These are phyloP conservation scores for Proliferodiscus dingleyae DNA, from an alignment of 2,329 filamentous ascomycete genomes.

Conservation along the genomic window DNA sequence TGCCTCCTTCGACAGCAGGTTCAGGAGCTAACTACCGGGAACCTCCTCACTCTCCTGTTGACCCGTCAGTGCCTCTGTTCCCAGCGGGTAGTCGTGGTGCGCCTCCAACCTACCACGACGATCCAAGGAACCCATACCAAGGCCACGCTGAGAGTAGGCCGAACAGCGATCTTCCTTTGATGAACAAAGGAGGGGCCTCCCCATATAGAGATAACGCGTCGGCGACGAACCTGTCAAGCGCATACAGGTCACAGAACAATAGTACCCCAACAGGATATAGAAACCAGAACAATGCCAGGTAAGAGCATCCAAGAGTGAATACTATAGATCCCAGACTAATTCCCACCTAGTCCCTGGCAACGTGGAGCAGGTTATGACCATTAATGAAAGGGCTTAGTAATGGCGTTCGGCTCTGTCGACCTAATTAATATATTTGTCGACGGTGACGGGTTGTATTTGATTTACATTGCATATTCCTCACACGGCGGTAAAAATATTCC, in stretches of 20 bases:
- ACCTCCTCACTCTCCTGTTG: constrained; percentile 42
- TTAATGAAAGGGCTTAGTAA: constrained; percentile 32
- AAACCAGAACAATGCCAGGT: constrained; percentile 43
- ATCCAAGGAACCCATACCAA: constrained; percentile 20
- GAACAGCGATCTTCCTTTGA: constrained; percentile 19
- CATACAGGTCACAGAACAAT: constrained; percentile 37
- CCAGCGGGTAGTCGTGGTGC: constrained; percentile 35
- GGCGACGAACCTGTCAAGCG: constrained; percentile 30
- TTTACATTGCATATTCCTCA: constrained; percentile 23
- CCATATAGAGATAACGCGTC: constrained; percentile 32
- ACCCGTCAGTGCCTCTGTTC: constrained; percentile 48
- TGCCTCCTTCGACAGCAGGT: constrained; percentile 30
- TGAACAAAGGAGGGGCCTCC: constrained; percentile 16
- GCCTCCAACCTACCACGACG: constrained; percentile 30
- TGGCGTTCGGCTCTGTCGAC: constrained; percentile 23
- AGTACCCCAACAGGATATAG: constrained; percentile 37
- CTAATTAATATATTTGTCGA: constrained; percentile 17
- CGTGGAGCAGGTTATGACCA: constrained; percentile 52
- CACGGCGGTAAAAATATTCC: constrained; percentile 11
- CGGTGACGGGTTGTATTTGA: constrained; percentile 28
- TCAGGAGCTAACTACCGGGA: constrained; percentile 27
- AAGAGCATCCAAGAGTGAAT: constrained; percentile 22
- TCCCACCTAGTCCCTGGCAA: constrained; percentile 46
- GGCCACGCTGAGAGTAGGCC: constrained; percentile 26
- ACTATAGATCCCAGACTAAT: constrained; percentile 21